phyloP scores from a whole-genome alignment of 306 rosid species.

The Begonia masoniana region DNA sequence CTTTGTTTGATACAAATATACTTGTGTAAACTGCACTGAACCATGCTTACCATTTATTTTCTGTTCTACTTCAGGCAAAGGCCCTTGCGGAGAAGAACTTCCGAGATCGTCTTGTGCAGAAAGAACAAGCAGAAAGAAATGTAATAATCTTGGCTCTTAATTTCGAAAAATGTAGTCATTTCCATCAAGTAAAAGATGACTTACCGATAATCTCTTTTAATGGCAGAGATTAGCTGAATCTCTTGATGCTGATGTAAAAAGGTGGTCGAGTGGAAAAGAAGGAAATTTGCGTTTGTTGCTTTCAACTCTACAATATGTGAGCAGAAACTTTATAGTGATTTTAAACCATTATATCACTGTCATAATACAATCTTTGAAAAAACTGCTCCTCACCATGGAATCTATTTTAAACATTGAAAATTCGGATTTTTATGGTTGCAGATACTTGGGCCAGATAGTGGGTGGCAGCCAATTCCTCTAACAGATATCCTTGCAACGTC shows the following conservation, averaged over 20 bases:
- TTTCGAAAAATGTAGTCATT: not conserved
- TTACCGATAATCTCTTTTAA: slow-evolving; percentile 7
- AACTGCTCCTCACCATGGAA: no score
- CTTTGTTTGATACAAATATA: slow-evolving; percentile 6
- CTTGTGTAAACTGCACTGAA: slow-evolving; percentile 6
- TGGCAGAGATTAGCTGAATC: slow-evolving; percentile 78
- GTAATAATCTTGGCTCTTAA: slow-evolving; percentile 23
- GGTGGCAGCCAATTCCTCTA: slow-evolving; percentile 84
- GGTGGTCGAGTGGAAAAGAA: slow-evolving; percentile 95
- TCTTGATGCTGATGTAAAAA: slow-evolving; percentile 76
- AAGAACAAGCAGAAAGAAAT: slow-evolving; percentile 83
- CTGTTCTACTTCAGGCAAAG: slow-evolving; percentile 43
- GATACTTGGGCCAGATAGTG: slow-evolving; percentile 84
- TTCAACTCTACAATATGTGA: slow-evolving; percentile 90
- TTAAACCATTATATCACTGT: no score
- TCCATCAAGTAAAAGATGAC: not conserved
- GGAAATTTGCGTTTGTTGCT: slow-evolving; percentile 90
- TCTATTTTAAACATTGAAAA: no score
- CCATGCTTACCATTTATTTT: slow-evolving; percentile 18
- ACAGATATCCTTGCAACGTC: slow-evolving; percentile 42
- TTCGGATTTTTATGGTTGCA: slow-evolving; percentile 17
- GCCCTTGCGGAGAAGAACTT: slow-evolving; percentile 90
- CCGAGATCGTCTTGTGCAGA: slow-evolving; percentile 68
- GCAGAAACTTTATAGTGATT: slow-evolving; percentile 14
- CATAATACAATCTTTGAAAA: no score